A percentile compares a stretch with the other conserved stretches of the same genome.
These are phyloP conservation scores for Yamadazyma buinensis DNA, from an alignment of 1,139 yeast species.

Conservation along the genomic window DNA sequence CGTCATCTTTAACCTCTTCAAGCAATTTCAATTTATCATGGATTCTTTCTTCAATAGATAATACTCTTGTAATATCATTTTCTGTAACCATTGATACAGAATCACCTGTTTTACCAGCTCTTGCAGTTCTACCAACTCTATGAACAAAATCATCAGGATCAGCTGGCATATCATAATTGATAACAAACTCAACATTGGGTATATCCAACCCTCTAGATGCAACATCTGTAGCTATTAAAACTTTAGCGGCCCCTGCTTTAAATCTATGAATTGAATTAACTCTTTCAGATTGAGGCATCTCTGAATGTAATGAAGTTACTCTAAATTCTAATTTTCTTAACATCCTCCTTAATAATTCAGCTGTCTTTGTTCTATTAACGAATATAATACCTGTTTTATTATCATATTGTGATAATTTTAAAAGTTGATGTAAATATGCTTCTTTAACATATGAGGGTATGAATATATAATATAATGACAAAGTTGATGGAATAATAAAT, in stretches of 20 bases:
- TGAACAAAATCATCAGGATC: slow-evolving; percentile 97
- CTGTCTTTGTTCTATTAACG: slow-evolving; percentile 86
- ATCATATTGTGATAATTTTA: slow-evolving; percentile 58
- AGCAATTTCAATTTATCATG: slow-evolving; percentile 73
- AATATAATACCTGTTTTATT: slow-evolving; percentile 77
- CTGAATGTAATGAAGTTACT: slow-evolving; percentile 89
- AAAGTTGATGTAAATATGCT: slow-evolving; percentile 70
- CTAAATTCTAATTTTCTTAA: slow-evolving; percentile 69
- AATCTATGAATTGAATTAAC: slow-evolving; percentile 88
- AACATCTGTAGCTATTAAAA: slow-evolving; percentile 90
- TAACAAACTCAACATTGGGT: slow-evolving; percentile 83
- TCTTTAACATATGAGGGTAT: slow-evolving; percentile 87
- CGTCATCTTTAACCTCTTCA: slow-evolving; percentile 67
- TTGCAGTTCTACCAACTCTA: slow-evolving; percentile 99
- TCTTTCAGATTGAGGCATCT: slow-evolving; percentile 90
- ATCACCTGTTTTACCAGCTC: slow-evolving; percentile 79
- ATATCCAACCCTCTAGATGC: slow-evolving; percentile 98
- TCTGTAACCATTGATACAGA: slow-evolving; percentile 72
- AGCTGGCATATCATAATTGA: slow-evolving; percentile 90
- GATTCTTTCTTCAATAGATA: slow-evolving; percentile 83
- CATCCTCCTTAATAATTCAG: slow-evolving; percentile 79
- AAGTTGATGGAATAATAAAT: slow-evolving; percentile 76
- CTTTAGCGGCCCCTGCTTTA: slow-evolving; percentile 90
- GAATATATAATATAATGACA: slow-evolving; percentile 52
- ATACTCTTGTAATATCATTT: slow-evolving; percentile 74